Base-by-base conservation (phyloP, 2,329 filamentous ascomycete species). In the Pyrenophora tritici-repentis region DNA sequence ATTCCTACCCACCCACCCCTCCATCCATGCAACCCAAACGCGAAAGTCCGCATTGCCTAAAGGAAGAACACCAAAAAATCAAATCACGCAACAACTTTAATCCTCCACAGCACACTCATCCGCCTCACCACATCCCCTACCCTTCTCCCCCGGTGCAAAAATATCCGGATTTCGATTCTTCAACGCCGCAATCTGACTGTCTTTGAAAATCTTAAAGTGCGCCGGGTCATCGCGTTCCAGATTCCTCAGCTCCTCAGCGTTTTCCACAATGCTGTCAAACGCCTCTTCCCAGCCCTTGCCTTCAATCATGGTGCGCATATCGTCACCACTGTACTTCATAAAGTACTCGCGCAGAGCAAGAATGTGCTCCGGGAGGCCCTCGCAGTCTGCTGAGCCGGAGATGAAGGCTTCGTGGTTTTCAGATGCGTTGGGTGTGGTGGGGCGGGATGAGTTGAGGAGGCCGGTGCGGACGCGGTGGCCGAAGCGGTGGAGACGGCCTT, bases 401-500 rank as follows among this genome's bases (percentile, higher is more conserved):
- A 70, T 37, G 22, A 65, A 62, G 22, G 65, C 57, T 3, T 61
- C 54, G 0, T 59, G 45, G 9, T 44, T 44, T 7, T 53, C 40
- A 10, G 45, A 40, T 8, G 20, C 53, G 18, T 64, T 40, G 7
- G 53, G 53, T 0, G 64, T 67, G 5, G 59, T 56, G 6, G 66
- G 70, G 13, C 61, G 70, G 6, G 58, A 66, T 1, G 62, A 56
- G 24, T 74, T 70, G 36, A 88, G 75, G 32, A 89, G 79, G 51
- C 87, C 84, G 35, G 85, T 83, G 16, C 86, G 83, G 37, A 89
- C 77, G 56, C 83, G 80, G 63, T 89, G 86, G 24, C 86, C 85
- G 32, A 89, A 80, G 20, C 86, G 84, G 64, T 88, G 86, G 60
- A 89, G 81, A 26, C 83, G 83, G 26, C 86, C 87, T 80, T 90